Evolutionary conservation across 208 protist genomes (phyloP), one percentile per base, ranked within the genome.

Genomic region (Leishmania aethiopica): DNA sequence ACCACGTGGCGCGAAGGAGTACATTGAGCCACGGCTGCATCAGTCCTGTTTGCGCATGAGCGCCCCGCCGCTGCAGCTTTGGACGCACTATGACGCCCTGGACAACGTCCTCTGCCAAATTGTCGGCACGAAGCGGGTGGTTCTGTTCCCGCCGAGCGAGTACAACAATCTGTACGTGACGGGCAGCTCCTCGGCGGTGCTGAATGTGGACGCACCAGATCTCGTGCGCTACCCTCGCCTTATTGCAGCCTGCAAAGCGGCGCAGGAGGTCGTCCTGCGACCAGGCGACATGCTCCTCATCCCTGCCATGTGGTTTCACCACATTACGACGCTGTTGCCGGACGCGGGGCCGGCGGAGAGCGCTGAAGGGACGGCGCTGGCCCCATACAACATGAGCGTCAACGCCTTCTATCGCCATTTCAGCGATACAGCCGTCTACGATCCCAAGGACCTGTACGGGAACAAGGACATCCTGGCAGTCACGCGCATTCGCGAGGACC

Each of bases 41-140:
- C 94, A 97, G 78, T 94, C 92, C 17, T 96, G 92, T 75, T 83
- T 98, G 53, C 94, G 97, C n/a, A 85, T 98, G 72, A 98, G 95
- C 79, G 92, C 93, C 1, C 81, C 90, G 10, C 95, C 94, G 47
- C 83, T 99, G 79, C 92, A 97, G 78, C 84, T 99, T 64, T 99
- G 96, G 96, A 97, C 93, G 77, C 97, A 99, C 85, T 99, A 98
- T 84, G 97, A 99, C 89, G 94, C 96, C 3, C 88, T 96, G 40
- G 97, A 99, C 84, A 98, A 98, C 82, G 91, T 98, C n/a, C 91
- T 99, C 32, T 98, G 93, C 62, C 95, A 98, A 74, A 79, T 99
- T n/a, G 88, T 93, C 2, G 96, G 96, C 19, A 84, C 70, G 49
- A 99, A 99, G 81, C 93, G 94, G 53, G 95, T 98, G 13, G 86